Evolutionary conservation across 1,284 basidiomycete genomes (phyloP).

Genomic region (Thelephora terrestris): DNA sequence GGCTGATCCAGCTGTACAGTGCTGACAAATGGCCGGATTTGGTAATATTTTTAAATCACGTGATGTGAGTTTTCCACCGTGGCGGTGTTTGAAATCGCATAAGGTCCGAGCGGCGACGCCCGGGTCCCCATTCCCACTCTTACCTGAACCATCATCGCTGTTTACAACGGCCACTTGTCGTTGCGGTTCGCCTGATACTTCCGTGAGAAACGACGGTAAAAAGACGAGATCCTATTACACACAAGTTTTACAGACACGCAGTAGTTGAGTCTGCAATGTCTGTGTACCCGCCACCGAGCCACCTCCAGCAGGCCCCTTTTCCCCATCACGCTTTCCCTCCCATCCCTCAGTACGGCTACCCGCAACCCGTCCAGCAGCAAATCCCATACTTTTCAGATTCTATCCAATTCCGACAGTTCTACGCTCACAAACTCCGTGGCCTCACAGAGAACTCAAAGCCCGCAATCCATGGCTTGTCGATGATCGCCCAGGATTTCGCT

Average conservation of each 20-base stretch:
- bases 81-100: too few relatives aligned
- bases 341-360: slow-evolving; percentile 31
- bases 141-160: neutral
- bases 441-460: slow-evolving; percentile 95
- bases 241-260: slow-evolving; percentile 11
- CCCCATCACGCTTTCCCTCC: slow-evolving; percentile 32
- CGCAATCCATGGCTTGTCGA: slow-evolving; percentile 91
- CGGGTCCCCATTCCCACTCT: too few relatives aligned
- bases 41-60: too few relatives aligned
- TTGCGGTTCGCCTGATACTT: neutral
- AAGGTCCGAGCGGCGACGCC: too few relatives aligned
- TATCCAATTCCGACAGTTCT: slow-evolving; percentile 74
- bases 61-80: too few relatives aligned
- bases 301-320: slow-evolving; percentile 23
- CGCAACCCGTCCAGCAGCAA: slow-evolving; percentile 18
- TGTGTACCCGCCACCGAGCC: slow-evolving; percentile 28
- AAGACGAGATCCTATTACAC: slow-evolving; percentile 6
- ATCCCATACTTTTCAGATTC: slow-evolving; percentile 53
- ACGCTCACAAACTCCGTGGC: slow-evolving; percentile 65
- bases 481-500: slow-evolving; percentile 84
- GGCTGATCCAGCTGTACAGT: too few relatives aligned
- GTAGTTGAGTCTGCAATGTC: slow-evolving; percentile 25
- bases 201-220: neutral
- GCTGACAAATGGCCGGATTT: too few relatives aligned
- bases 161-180: neutral